Percentiles rank a stretch among this genome's conserved stretches.
These are phyloP conservation scores for Berkeleyomyces basicola DNA, from an alignment of 2,329 filamentous ascomycete genomes.

Conservation along the genomic window DNA sequence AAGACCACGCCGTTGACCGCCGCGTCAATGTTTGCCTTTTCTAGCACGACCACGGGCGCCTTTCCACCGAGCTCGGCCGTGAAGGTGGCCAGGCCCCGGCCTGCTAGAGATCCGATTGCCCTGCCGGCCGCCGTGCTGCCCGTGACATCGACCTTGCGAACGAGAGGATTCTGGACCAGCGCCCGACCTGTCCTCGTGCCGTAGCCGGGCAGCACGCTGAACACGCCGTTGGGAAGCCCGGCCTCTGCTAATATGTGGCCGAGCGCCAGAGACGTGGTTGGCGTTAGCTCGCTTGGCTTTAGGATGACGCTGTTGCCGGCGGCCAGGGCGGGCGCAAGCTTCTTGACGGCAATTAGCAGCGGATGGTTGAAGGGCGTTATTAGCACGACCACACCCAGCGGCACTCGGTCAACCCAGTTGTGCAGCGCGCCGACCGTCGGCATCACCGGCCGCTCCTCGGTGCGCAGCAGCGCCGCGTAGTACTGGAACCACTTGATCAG, in stretches of 20 bases:
- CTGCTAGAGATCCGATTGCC: conserved; percentile 52
- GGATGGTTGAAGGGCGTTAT: conserved; percentile 44
- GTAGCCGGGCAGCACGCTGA: conserved; percentile 58
- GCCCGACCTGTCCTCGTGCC: conserved; percentile 51
- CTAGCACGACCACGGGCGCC: conserved; percentile 47
- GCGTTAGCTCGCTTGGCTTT: conserved; percentile 38
- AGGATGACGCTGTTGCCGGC: conserved; percentile 34
- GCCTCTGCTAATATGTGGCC: conserved; percentile 48
- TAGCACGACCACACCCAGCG: conserved; percentile 30
- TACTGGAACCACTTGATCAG: conserved; percentile 25
- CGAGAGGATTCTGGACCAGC: conserved; percentile 47
- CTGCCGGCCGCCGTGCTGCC: conserved; percentile 55
- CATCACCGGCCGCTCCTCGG: conserved; percentile 28
- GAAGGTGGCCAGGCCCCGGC: conserved; percentile 45
- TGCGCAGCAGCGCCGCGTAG: conserved; percentile 25
- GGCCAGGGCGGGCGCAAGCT: conserved; percentile 32
- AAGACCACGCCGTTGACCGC: conserved; percentile 36
- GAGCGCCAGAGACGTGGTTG: conserved; percentile 24
- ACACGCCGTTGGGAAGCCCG: conserved; percentile 57
- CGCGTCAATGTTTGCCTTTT: conserved; percentile 46
- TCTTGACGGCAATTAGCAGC: conserved; percentile 28
- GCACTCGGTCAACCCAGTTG: conserved; percentile 37
- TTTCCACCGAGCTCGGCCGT: conserved; percentile 53
- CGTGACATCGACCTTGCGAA: conserved; percentile 63
- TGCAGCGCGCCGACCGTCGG: conserved; percentile 28